Conservation (phyloP, 2,329 filamentous ascomycete genomes). For the Uncinocarpus reesii region DNA sequence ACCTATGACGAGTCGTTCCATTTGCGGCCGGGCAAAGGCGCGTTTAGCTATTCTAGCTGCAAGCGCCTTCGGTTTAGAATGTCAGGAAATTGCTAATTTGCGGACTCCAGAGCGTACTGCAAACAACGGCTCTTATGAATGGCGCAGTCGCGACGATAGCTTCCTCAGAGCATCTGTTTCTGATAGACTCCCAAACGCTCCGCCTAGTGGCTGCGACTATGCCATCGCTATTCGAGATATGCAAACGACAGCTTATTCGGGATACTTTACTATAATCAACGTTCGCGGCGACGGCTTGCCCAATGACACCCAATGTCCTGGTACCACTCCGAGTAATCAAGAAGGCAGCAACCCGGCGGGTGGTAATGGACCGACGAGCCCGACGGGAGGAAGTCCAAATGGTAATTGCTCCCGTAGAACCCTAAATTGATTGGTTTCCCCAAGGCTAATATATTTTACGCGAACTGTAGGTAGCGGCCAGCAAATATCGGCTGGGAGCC, state of each 20-base stretch:
- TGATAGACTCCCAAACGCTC: slow-evolving; percentile 10
- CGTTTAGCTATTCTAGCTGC: too few species aligned
- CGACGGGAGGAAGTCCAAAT: neutral
- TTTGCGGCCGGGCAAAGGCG: too few species aligned
- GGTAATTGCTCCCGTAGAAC: neutral
- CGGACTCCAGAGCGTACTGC: slow-evolving; percentile 5
- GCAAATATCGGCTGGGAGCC: neutral
- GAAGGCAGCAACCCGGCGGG: neutral
- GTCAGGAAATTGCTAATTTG: neutral
- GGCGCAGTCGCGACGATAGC: slow-evolving; percentile 15
- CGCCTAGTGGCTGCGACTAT: slow-evolving; percentile 16
- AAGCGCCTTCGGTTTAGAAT: too few species aligned
- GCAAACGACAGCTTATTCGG: slow-evolving; percentile 6
- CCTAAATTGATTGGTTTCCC: too few species aligned
- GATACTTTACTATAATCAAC: slow-evolving; percentile 16
- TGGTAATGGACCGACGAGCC: neutral
- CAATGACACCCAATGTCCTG: slow-evolving; percentile 8
- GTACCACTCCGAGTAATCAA: neutral
- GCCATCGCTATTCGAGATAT: slow-evolving; percentile 10
- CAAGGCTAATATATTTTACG: neutral
- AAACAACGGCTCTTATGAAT: slow-evolving; percentile 16
- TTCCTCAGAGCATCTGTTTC: slow-evolving; percentile 9
- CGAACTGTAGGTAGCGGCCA: neutral
- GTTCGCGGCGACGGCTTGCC: slow-evolving; percentile 12
- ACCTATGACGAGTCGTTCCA: neutral